Evolutionary conservation across 208 protist genomes (phyloP), one percentile per base, ranked within the genome.

Genomic region (Leishmania braziliensis): DNA sequence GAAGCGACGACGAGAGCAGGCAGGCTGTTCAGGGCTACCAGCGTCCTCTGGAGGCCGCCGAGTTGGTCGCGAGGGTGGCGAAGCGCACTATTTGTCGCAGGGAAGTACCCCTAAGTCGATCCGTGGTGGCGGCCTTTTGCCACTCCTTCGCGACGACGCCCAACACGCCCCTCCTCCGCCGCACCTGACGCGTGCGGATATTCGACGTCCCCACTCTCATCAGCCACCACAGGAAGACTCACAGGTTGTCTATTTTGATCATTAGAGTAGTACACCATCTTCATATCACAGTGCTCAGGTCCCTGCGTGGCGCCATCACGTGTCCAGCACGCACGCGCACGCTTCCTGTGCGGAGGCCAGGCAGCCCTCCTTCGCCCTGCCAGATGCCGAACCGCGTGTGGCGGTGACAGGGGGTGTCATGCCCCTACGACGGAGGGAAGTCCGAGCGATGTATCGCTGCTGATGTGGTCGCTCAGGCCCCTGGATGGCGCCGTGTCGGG

Each of bases 161-260:
- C 14, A 23, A 5, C 3, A 16, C 36, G 5, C 16, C 0, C 33
- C 16, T 14, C 20, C 12, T 29, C 18, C n/a, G 9, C 54, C 5
- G 39, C 62, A 10, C 51, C 70, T 76, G 56, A 80, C 82, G 3
- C 62, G 88, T 4, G 78, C 87, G 3, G 88, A 88, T 29, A 88
- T 84, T 39, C 89, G 80, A 51, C 86, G 80, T 14, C 51, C 66
- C 36, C 62, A 53, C 12, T 29, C 75, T 23, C 66, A 63, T 20
- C 60, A 74, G 8, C 53, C 23, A 2, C 36, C n/a, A 26, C 36
- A 85, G 58, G 86, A 89, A n/a, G 93, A 97, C 70, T 97, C 93
- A 1, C 93, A 97, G 63, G 90, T 94, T 26, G 92, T 97, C 36
- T 97, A 91, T 76, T 95, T 95, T 74, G 88, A 91, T 65, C 89